phyloP scores from a whole-genome alignment of 768 basidiomycete genomes.

The Hypholoma fasciculare region DNA sequence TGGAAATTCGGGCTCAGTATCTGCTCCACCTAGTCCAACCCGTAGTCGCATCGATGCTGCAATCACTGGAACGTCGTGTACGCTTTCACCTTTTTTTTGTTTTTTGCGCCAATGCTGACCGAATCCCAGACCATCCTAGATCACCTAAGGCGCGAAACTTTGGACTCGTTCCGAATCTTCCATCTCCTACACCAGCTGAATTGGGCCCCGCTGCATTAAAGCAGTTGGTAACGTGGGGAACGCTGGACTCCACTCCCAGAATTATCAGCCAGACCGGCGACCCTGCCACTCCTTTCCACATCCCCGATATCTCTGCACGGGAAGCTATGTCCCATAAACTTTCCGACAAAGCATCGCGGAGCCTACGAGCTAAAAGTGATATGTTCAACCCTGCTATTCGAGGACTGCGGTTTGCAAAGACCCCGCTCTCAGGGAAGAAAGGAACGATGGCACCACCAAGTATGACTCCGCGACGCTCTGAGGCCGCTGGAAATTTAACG shows the following conservation, averaged over 20 bases:
- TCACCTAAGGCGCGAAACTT: slow-evolving; percentile 59
- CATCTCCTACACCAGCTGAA: slow-evolving; percentile 83
- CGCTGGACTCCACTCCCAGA: slow-evolving; percentile 88
- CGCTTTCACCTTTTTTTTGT: slow-evolving; percentile 24
- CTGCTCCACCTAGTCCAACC: slow-evolving; percentile 85
- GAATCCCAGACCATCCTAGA: slow-evolving; percentile 55
- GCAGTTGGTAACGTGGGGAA: slow-evolving; percentile 98
- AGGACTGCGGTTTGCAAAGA: slow-evolving; percentile 33
- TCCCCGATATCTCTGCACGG: slow-evolving; percentile 74
- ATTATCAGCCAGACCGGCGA: slow-evolving; percentile 47
- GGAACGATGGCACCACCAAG: slow-evolving; percentile 78
- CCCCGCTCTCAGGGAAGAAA: slow-evolving; percentile 30
- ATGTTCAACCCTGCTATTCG: slow-evolving; percentile 49
- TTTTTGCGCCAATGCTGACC: slow-evolving; percentile 5
- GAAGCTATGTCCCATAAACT: slow-evolving; percentile 83
- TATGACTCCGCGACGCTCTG: slow-evolving; percentile 75
- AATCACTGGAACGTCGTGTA: slow-evolving; percentile 90
- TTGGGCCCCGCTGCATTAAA: slow-evolving; percentile 83
- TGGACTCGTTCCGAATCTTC: slow-evolving; percentile 80
- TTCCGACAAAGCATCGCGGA: slow-evolving; percentile 79
- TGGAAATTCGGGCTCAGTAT: slow-evolving; percentile 38
- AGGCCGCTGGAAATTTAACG: slow-evolving; percentile 74
- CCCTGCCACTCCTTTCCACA: slow-evolving; percentile 70
- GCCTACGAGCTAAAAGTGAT: slow-evolving; percentile 75
- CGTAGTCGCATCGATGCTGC: slow-evolving; percentile 90